Base-by-base conservation (phyloP, 2,329 filamentous ascomycete genomes). In the Pestalotiopsis sp. region DNA sequence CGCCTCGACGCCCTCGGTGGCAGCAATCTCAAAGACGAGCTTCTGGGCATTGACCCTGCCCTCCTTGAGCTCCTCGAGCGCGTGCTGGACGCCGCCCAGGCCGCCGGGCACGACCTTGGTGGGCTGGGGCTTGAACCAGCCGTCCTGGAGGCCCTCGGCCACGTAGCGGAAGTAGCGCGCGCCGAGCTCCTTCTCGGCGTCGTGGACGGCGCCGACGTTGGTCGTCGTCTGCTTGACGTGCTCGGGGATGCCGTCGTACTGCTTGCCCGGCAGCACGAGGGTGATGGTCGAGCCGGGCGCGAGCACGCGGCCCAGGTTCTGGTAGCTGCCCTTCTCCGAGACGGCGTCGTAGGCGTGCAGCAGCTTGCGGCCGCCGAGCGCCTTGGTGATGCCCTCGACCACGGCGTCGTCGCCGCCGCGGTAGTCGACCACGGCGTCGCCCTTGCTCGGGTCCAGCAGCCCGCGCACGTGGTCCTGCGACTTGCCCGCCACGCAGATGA, bases 361-460 rank as follows among this genome's bases (percentile, higher is more conserved):
- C 17, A 88, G 72, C 69, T 82, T 82, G 13, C 73, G 72, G 9
- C 78, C 78, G 3, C 82, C 77, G 14, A 84, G 78, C 2, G 82
- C 82, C 14, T 81, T 78, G 45, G 82, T 79, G 71, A 89, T 79
- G 17, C 78, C 77, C 67, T 77, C 72, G 0, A 87, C 79, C 5
- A 90, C 80, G 2, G 82, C 82, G 0, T 86, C 85, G 66, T 87
- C 82, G 11, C 88, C 89, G 0, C 81, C 75, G 31, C 89, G 86
- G 77, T 91, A 91, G 79, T 91, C 89, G 68, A 91, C 75, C 25
- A 91, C 79, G 0, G 80, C 78, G 73, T 91, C 89, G 52, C 88
- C 88, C 73, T 86, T 87, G 65, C 75, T 77, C 11, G 76, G 75
- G 73, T 89, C 85, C 67, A 91, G 83, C 39, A 90, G 77, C 0